Percentiles rank a stretch among this genome's conserved stretches.
phyloP scores from a whole-genome alignment of 225 moss, liverwort and hornwort species.

The Physcomitrellopsis africana region DNA sequence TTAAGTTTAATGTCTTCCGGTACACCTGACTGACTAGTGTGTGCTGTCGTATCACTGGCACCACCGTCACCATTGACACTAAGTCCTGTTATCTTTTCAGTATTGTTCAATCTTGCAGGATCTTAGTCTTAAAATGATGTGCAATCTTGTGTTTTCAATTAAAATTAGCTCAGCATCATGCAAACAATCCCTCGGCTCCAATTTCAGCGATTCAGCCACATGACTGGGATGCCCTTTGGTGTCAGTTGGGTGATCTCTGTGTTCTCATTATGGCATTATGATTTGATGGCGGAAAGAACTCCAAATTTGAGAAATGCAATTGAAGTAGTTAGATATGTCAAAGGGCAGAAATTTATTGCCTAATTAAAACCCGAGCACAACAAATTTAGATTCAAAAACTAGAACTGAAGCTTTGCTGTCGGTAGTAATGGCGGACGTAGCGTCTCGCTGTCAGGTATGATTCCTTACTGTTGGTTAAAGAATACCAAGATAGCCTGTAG shows the following conservation, averaged over 20 bases:
- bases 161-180: slow-evolving; percentile 14
- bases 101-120: slow-evolving; percentile 4
- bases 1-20: slow-evolving; percentile 6
- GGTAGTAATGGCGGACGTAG: slow-evolving; percentile 33
- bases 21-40: not conserved
- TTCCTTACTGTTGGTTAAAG: slow-evolving; percentile 1
- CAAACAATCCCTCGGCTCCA: not conserved
- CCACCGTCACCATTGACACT: not conserved
- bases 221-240: slow-evolving; percentile 24
- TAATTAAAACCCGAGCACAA: not conserved
- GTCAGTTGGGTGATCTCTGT: slow-evolving; percentile 15
- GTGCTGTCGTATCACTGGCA: slow-evolving; percentile 7
- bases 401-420: not conserved
- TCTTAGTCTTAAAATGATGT: slow-evolving; percentile 24
- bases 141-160: slow-evolving; percentile 22
- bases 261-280: not conserved
- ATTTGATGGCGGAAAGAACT: slow-evolving; percentile 19
- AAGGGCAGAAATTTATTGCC: slow-evolving; percentile 7
- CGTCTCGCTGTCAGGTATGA: slow-evolving; percentile 41
- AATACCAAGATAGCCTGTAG: not conserved
- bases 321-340: not conserved
- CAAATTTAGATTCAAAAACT: slow-evolving; percentile 10
- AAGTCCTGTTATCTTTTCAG: not conserved
- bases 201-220: slow-evolving; percentile 3
- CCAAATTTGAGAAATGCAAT: slow-evolving; percentile 18